Evolutionary conservation across 768 basidiomycete species (phyloP), one percentile per base, ranked within the genome.

Genomic region (Amanita exitialis): DNA sequence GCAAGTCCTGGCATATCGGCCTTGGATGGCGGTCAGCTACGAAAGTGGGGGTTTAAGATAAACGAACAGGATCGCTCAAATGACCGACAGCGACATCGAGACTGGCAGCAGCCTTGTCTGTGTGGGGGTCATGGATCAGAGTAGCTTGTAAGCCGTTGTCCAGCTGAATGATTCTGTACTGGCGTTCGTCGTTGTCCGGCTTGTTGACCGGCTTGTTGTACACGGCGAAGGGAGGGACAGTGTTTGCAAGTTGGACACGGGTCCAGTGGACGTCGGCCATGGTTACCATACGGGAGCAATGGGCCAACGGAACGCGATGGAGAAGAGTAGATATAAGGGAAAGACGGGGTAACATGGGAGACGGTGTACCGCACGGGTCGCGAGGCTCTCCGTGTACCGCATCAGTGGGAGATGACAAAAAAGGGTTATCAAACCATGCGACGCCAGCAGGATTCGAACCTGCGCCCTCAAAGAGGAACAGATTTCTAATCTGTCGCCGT

Each of bases 31-130:
- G 34, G 36, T 49, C 18, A 12, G 52, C 54, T 30, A 54, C 44
- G 41, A 54, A 9, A 23, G 7, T 2, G 30, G 30, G 21, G 38
- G 21, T n/a, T 13, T 28, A 12, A 30, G 49, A 42, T 20, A 30
- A 35, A 72, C 85, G 66, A 62, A 90, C 90, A 13, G 96, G 96
- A 66, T 99, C 96, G 39, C 78, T 81, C 48, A 99, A 66, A 66
- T 98, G 94, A 3, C 96, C 96, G 2, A 97, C 93, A 32, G 86
- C 84, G 47, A 98, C 92, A 66, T 95, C 90, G 60, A 99, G 75
- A 61, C 90, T 90, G 2, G 95, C 96, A 0, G 93, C 90, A 9
- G 91, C 88, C 68, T 94, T 96, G 69, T 99, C 96, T 4, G 94
- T 82, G 55, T 80, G 82, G 0, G 78, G 67, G 62, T 99, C 95